Evolutionary conservation across 495 filamentous ascomycete genomes (phyloP), one percentile per base, ranked within the genome.

Genomic region (Penicillium chermesinum): DNA sequence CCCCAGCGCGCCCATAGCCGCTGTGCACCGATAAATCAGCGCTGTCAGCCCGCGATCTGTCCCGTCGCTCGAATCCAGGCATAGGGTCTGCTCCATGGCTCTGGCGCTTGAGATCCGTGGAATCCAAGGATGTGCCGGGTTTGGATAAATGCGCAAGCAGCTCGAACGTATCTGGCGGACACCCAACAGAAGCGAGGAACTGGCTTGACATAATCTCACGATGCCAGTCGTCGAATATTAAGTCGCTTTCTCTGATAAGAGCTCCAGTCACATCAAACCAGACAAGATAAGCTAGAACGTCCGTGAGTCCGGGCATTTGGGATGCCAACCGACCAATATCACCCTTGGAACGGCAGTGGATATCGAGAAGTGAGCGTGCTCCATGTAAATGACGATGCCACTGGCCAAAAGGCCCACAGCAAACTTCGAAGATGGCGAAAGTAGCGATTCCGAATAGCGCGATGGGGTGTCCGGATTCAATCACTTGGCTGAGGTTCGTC

Each of bases 171-270:
- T 66, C 64, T 7, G 55, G 25, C 1, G 63, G 61, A 38, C 64
- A 67, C 0, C 64, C 64, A 1, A 67, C 63, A n/a, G 53, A 62
- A 8, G 50, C 52, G n/a, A 67, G 58, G 37, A 67, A 67, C 0
- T 17, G 20, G 12, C 46, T 32, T 6, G 13, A 38, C 12, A 67
- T 18, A n/a, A 52, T 58, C 38, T 54, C 50, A 9, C 64, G 64
- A 42, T 67, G 64, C 63, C 60, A 67, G 42, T 59, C 52, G 16
- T 64, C 61, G 34, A 67, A 67, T 13, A 67, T 61, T n/a, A 67
- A 46, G 0, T 44, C 37, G 2, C 52, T 46, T 2, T 51, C 27
- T 27, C 58, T 25, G 19, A 62, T 52, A 3, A 67, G 43, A 12
- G 63, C 55, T 2, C 64, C 64, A 2, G 53, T 58, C 13, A 58